Evolutionary conservation across 2,329 filamentous ascomycete genomes (phyloP).

Genomic region (Botrytis squamosa): DNA sequence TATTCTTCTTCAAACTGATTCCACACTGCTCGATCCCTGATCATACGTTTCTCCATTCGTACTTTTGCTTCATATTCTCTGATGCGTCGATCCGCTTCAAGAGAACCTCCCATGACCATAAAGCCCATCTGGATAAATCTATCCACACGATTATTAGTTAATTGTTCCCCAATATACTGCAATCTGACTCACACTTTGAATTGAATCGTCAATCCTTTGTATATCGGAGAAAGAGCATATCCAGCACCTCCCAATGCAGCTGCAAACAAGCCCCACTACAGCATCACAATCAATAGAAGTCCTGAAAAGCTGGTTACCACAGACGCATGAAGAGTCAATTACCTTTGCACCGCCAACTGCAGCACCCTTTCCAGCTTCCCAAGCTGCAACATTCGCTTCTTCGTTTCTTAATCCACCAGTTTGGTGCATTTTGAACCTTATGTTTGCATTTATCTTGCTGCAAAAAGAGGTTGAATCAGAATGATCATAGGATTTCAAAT

Average conservation of each 20-base stretch:
- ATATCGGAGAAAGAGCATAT: slow-evolving; percentile 66
- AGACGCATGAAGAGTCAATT: slow-evolving; percentile 27
- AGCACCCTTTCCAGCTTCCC: slow-evolving; percentile 69
- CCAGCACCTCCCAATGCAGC: slow-evolving; percentile 62
- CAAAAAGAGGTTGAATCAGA: slow-evolving; percentile 15
- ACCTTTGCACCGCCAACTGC: slow-evolving; percentile 64
- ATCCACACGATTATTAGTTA: slow-evolving; percentile 1
- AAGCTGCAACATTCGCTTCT: slow-evolving; percentile 68
- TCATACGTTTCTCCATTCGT: slow-evolving; percentile 61
- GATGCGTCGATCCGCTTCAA: slow-evolving; percentile 70
- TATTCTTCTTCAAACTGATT: slow-evolving; percentile 61
- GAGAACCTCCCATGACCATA: slow-evolving; percentile 76
- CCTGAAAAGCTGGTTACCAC: background rate
- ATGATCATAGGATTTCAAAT: slow-evolving; percentile 5
- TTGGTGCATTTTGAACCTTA: slow-evolving; percentile 43
- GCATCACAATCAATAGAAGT: slow-evolving; percentile 20
- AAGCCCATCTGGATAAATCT: slow-evolving; percentile 72
- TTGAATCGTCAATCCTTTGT: slow-evolving; percentile 69
- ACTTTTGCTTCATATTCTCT: slow-evolving; percentile 65
- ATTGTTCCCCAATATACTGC: too few relatives aligned
- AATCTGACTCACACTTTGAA: slow-evolving; percentile 67
- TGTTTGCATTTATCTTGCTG: slow-evolving; percentile 22
- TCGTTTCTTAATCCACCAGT: slow-evolving; percentile 61
- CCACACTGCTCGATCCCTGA: slow-evolving; percentile 67
- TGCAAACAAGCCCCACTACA: slow-evolving; percentile 65